Conservation (phyloP, 345 rosid genomes). For the Camelina hispida region DNA sequence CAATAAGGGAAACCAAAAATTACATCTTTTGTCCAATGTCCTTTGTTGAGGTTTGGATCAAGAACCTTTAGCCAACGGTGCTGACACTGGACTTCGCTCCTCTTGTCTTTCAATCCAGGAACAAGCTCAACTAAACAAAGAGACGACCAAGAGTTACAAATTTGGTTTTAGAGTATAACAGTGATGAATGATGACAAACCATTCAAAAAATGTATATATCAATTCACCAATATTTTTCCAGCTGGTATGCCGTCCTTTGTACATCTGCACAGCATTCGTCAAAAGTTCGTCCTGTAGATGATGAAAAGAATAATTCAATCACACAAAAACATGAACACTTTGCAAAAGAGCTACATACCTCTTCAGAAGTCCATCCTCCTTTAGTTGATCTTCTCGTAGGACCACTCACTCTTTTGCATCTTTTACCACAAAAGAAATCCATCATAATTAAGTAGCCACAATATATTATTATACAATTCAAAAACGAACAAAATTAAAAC, state of each 20-base stretch:
- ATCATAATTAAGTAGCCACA: background rate
- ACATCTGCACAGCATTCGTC: conserved; percentile 6
- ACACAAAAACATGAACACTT: background rate
- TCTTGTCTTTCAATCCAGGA: conserved; percentile 8
- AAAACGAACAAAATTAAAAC: background rate
- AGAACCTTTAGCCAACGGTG: conserved; percentile 37
- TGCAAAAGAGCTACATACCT: background rate
- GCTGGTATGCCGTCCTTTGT: background rate
- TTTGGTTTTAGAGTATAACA: background rate
- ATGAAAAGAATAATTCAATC: background rate
- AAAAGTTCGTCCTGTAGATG: conserved; percentile 27
- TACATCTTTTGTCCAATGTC: conserved; percentile 31
- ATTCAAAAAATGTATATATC: background rate
- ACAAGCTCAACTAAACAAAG: conserved; percentile 15
- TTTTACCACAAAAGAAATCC: background rate
- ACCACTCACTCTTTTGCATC: conserved; percentile 26
- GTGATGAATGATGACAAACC: background rate
- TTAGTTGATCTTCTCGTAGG: conserved; percentile 25
- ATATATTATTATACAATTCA: background rate
- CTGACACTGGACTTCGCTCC: conserved; percentile 18
- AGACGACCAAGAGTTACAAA: background rate
- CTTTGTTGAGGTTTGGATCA: conserved; percentile 32
- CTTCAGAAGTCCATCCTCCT: conserved; percentile 33
- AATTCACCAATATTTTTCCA: conserved; percentile 34
- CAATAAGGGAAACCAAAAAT: background rate